Conservation (phyloP, 2,329 filamentous ascomycete species). For the Fusarium coicis region DNA sequence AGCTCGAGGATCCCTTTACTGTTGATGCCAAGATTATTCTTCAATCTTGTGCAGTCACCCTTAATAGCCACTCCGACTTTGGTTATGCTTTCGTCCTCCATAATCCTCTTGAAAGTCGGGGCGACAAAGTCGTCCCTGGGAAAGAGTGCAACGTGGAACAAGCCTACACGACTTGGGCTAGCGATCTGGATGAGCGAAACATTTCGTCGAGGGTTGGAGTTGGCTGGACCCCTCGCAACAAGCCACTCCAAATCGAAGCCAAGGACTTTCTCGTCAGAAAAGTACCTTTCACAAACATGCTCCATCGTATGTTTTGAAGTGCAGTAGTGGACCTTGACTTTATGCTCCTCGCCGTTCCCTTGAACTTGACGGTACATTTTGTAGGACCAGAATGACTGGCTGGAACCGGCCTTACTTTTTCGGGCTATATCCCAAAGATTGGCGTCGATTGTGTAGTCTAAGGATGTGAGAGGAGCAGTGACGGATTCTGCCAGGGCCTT, state of each 20-base stretch:
- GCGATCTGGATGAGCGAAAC: conserved; percentile 88
- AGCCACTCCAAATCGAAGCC: conserved; percentile 94
- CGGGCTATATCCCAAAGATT: conserved; percentile 56
- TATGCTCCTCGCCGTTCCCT: conserved; percentile 55
- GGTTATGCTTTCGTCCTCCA: conserved; percentile 75
- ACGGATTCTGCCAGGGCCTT: not conserved
- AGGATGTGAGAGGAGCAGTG: conserved; percentile 42
- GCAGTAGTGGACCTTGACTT: conserved; percentile 82
- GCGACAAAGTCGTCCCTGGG: conserved; percentile 69
- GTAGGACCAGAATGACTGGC: conserved; percentile 74
- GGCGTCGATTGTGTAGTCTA: conserved; percentile 47
- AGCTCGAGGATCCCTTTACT: conserved; percentile 80
- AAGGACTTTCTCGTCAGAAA: conserved; percentile 75
- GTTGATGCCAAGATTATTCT: conserved; percentile 72
- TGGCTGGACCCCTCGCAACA: conserved; percentile 55
- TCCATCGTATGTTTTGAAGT: conserved; percentile 74
- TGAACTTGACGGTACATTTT: conserved; percentile 69
- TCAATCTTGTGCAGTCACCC: conserved; percentile 75
- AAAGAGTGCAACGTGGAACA: conserved; percentile 83
- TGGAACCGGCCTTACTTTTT: conserved; percentile 55
- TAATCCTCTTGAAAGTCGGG: conserved; percentile 74
- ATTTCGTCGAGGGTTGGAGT: conserved; percentile 69
- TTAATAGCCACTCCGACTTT: conserved; percentile 84
- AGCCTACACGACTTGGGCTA: conserved; percentile 76
- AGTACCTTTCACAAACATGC: conserved; percentile 69